These are phyloP conservation scores for Yueomyces sinensis DNA, from an alignment of 805 yeast genomes.

Conservation along the genomic window DNA sequence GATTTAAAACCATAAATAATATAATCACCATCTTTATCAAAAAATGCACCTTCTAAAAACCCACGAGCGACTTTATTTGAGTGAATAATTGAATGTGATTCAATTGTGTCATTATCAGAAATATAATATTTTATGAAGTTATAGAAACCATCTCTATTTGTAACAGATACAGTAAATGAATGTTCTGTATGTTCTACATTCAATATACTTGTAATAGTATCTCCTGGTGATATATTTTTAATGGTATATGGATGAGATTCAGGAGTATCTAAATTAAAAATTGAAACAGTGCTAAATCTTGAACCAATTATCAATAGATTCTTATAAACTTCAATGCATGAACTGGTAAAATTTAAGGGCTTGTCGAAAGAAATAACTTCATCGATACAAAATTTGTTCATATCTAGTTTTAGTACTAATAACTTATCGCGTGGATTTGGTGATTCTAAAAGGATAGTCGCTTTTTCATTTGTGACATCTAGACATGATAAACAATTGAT, in stretches of 20 bases:
- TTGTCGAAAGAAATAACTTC: conserved; percentile 21
- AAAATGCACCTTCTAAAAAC: conserved; percentile 62
- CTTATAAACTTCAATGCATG: conserved; percentile 37
- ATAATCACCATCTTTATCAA: conserved; percentile 32
- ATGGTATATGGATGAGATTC: conserved; percentile 15
- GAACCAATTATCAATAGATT: conserved; percentile 51
- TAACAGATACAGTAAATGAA: conserved; percentile 28
- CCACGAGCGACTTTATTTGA: conserved; percentile 62
- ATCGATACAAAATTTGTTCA: conserved; percentile 15
- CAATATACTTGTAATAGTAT: conserved; percentile 47
- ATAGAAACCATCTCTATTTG: conserved; percentile 59
- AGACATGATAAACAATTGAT: conserved; percentile 42
- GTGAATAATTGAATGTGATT: conserved; percentile 25
- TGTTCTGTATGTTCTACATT: conserved; percentile 21
- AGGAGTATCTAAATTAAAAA: conserved; percentile 30
- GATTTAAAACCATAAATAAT: conserved; percentile 75
- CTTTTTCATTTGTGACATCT: no score
- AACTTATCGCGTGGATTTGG: conserved; percentile 54
- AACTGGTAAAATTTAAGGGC: conserved; percentile 40
- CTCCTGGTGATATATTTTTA: conserved; percentile 47
- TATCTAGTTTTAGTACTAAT: conserved; percentile 27
- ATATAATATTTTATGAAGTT: conserved; percentile 27
- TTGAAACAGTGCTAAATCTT: conserved; percentile 51
- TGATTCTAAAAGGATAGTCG: conserved; percentile 36
- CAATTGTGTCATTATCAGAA: not conserved